Conservation (phyloP, 768 basidiomycete genomes). For the Boletus rufocinnamomeus region DNA sequence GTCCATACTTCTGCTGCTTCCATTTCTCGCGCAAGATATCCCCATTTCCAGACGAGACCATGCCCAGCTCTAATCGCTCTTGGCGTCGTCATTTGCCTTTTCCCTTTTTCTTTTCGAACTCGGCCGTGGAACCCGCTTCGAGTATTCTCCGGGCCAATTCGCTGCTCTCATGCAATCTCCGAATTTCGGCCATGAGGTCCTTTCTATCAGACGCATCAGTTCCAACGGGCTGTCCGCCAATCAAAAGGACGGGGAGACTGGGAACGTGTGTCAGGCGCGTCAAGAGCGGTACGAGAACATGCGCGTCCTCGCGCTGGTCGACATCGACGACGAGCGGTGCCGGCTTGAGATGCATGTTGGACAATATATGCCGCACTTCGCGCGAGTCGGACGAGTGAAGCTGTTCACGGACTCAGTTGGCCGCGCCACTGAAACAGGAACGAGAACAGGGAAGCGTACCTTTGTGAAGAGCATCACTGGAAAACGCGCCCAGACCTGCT, state of each 20-base stretch:
- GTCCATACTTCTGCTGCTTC: background rate
- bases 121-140: conserved; percentile 59
- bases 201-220: conserved; percentile 22
- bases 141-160: conserved; percentile 51
- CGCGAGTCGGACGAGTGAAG: conserved; percentile 64
- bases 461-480: conserved; percentile 78
- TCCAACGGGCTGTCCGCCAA: conserved; percentile 64
- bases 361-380: conserved; percentile 63
- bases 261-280: conserved; percentile 54
- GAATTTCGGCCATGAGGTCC: conserved; percentile 47
- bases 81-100: conserved; percentile 27
- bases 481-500: conserved; percentile 69
- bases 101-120: conserved; percentile 55
- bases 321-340: conserved; percentile 68
- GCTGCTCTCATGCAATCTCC: conserved; percentile 49
- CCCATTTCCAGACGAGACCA: conserved; percentile 12
- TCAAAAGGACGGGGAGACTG: conserved; percentile 65
- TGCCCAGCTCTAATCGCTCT: conserved; percentile 4
- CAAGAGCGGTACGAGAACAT: conserved; percentile 62
- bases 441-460: conserved; percentile 37
- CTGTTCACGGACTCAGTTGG: conserved; percentile 36
- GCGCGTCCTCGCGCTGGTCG: conserved; percentile 70
- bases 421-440: conserved; percentile 4
- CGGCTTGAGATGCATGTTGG: conserved; percentile 58
- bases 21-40: background rate